These are phyloP conservation scores for Talaromyces islandicus DNA, from an alignment of 2,329 filamentous ascomycete genomes.

Conservation along the genomic window DNA sequence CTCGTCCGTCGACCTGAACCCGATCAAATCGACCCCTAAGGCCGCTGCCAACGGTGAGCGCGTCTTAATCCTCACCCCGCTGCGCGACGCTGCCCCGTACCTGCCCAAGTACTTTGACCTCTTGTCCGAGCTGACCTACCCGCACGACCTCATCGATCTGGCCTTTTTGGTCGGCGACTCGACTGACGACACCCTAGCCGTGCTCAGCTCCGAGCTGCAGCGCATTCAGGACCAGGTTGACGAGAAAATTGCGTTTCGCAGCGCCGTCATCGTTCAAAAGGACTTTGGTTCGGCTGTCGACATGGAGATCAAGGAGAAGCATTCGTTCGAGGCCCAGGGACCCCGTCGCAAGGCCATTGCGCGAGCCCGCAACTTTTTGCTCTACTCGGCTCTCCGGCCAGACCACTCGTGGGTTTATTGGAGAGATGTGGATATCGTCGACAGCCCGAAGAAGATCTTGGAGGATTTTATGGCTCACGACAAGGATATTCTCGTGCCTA, in stretches of 20 bases:
- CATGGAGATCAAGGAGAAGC: slow-evolving; percentile 75
- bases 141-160: slow-evolving; percentile 89
- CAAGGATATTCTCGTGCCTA: slow-evolving; percentile 87
- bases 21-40: slow-evolving; percentile 71
- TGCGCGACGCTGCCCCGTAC: slow-evolving; percentile 80
- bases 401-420: slow-evolving; percentile 99
- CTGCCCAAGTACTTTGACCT: slow-evolving; percentile 91
- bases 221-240: slow-evolving; percentile 72
- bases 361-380: slow-evolving; percentile 83
- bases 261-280: slow-evolving; percentile 80
- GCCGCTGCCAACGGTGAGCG: slow-evolving; percentile 77
- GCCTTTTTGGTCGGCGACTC: slow-evolving; percentile 93
- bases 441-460: slow-evolving; percentile 78
- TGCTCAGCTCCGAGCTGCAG: slow-evolving; percentile 76
- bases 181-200: slow-evolving; percentile 82
- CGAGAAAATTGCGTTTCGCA: slow-evolving; percentile 78
- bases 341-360: slow-evolving; percentile 88
- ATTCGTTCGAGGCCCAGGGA: slow-evolving; percentile 80
- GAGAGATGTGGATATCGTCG: slow-evolving; percentile 93
- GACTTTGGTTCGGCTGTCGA: slow-evolving; percentile 73
- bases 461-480: slow-evolving; percentile 96
- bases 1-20: slow-evolving; percentile 75
- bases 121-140: slow-evolving; percentile 81
- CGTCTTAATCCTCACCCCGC: slow-evolving; percentile 83
- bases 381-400: slow-evolving; percentile 75